A percentile compares a stretch with the other conserved stretches of the same genome.
Evolutionary conservation across 176 grass and related monocot species (phyloP).

Genomic region (Cocos nucifera): DNA sequence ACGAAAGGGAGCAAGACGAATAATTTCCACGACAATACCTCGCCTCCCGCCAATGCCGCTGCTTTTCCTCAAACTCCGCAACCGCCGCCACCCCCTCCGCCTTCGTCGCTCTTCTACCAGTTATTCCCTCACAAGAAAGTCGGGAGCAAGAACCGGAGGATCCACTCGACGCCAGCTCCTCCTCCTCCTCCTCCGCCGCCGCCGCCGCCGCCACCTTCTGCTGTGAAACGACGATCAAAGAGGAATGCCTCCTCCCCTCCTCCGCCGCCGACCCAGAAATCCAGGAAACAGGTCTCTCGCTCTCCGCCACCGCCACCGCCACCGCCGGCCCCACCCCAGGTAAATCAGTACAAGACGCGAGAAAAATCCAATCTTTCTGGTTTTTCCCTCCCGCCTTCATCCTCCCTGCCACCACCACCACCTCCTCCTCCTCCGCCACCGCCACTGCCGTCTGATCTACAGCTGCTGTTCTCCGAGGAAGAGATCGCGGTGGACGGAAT

Average conservation of each 20-base stretch:
- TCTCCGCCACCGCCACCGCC: conserved; percentile 10
- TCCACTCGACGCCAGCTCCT: conserved; percentile 33
- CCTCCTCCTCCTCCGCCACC: conserved; percentile 47
- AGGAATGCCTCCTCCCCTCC: conserved; percentile 11
- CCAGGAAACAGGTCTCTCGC: conserved; percentile 19
- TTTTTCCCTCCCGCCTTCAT: conserved; percentile 30
- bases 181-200: conserved; percentile 14
- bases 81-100: conserved; percentile 37
- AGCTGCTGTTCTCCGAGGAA: neutral
- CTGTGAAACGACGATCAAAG: conserved; percentile 28
- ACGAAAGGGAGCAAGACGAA: conserved; percentile 49
- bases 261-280: conserved; percentile 1
- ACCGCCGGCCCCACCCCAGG: neutral
- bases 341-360: neutral
- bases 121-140: conserved; percentile 60
- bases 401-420: conserved; percentile 42
- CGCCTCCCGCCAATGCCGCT: conserved; percentile 24
- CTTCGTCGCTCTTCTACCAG: conserved; percentile 58
- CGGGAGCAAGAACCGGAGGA: conserved; percentile 55
- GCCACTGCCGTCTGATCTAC: conserved; percentile 18
- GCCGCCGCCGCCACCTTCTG: conserved; percentile 30
- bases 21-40: conserved; percentile 39
- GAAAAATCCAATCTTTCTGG: conserved; percentile 16
- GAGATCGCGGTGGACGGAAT: neutral
- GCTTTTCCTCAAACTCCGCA: conserved; percentile 10